These are phyloP conservation scores for Coemansia furcata DNA, from an alignment of 192 early-diverging fungal species.

Conservation along the genomic window DNA sequence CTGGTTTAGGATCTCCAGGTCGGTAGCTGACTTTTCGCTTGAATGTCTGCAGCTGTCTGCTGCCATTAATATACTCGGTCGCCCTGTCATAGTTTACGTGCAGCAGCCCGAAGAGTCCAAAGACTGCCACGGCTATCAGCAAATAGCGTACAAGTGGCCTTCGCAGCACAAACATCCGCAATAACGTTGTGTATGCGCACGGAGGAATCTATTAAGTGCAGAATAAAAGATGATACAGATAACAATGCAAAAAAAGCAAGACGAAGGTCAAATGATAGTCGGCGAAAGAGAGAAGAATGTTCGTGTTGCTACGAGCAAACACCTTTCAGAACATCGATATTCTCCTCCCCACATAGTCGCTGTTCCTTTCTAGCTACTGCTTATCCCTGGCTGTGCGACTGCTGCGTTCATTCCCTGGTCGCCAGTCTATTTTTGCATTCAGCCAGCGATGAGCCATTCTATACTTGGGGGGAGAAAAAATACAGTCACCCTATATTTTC, in stretches of 20 bases:
- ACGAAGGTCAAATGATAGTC: background rate
- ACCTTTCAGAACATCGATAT: too few species aligned
- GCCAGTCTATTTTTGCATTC: background rate
- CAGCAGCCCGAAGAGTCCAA: slow-evolving; percentile 30
- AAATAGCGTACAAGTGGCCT: slow-evolving; percentile 42
- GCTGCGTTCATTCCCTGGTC: background rate
- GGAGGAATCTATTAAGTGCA: too few species aligned
- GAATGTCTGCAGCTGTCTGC: slow-evolving; percentile 14
- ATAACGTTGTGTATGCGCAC: too few species aligned
- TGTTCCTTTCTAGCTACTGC: background rate
- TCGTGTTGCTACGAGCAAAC: background rate
- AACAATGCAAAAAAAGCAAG: background rate
- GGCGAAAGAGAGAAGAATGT: background rate
- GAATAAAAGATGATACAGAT: background rate
- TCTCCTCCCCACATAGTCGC: background rate
- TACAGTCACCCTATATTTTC: background rate
- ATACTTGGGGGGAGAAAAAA: too few species aligned
- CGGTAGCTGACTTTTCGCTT: slow-evolving; percentile 30
- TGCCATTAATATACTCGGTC: slow-evolving; percentile 11
- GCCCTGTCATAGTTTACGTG: slow-evolving; percentile 41
- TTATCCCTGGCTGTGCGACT: background rate
- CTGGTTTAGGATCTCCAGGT: slow-evolving; percentile 33
- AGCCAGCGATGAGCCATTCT: background rate
- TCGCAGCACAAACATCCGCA: slow-evolving; percentile 18
- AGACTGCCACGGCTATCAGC: slow-evolving; percentile 19